A percentile compares a stretch with the other conserved stretches of the same genome.
Evolutionary conservation across 495 filamentous ascomycete species (phyloP).

Genomic region (Ramalina peruviana): DNA sequence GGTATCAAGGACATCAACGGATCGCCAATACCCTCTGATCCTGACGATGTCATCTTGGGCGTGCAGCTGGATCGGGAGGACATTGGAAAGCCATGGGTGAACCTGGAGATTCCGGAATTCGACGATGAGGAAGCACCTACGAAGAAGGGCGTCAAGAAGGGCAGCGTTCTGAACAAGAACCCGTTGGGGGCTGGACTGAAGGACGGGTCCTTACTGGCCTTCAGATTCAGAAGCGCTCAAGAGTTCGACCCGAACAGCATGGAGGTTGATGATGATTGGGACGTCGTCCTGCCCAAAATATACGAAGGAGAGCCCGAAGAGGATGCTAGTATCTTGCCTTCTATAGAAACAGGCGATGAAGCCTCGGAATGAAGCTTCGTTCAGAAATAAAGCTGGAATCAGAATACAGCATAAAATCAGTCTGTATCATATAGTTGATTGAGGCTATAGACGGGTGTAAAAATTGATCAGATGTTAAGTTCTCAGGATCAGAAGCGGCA

Average conservation of each 20-base stretch:
- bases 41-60: slow-evolving; percentile 39
- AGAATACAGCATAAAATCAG: no score
- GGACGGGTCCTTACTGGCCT: slow-evolving; percentile 54
- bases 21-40: slow-evolving; percentile 30
- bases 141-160: slow-evolving; percentile 25
- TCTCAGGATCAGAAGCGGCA: no score
- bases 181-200: slow-evolving; percentile 36
- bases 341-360: no score
- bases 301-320: slow-evolving; percentile 35
- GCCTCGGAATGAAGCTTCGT: no score
- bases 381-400: no score
- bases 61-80: slow-evolving; percentile 41
- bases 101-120: slow-evolving; percentile 26
- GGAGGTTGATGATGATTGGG: slow-evolving; percentile 41
- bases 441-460: no score
- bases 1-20: slow-evolving; percentile 31
- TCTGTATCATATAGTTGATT: no score
- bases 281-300: slow-evolving; percentile 47
- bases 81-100: slow-evolving; percentile 41
- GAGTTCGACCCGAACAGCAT: slow-evolving; percentile 23
- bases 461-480: no score
- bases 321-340: slow-evolving; percentile 2
- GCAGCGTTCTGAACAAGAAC: slow-evolving; percentile 25
- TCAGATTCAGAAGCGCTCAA: slow-evolving; percentile 37
- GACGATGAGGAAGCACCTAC: slow-evolving; percentile 30